Percentiles rank a stretch among this genome's conserved stretches.
These are phyloP conservation scores for Beta corolliflora DNA, from an alignment of 179 eudicot genomes.

Conservation along the genomic window DNA sequence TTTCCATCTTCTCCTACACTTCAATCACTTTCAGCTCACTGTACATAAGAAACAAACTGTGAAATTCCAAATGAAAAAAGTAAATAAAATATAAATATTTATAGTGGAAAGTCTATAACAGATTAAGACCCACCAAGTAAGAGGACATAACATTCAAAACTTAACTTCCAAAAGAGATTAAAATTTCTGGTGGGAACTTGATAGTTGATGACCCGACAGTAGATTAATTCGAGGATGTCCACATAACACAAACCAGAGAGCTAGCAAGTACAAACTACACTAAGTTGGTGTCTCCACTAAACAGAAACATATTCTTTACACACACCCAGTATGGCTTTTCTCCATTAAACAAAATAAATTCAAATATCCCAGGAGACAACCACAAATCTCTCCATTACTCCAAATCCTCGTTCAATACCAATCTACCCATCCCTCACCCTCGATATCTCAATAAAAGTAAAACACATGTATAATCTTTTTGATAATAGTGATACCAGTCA, in stretches of 20 bases:
- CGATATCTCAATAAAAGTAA: too few species aligned
- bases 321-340: background rate
- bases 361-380: background rate
- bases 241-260: background rate
- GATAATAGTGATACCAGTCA: too few species aligned
- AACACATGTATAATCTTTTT: too few species aligned
- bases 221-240: background rate
- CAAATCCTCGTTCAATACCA: background rate
- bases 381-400: background rate
- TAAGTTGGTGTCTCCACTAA: background rate
- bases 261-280: background rate
- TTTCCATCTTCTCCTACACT: slow-evolving; percentile 57
- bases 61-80: background rate
- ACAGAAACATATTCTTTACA: background rate
- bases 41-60: background rate
- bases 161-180: background rate
- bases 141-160: background rate
- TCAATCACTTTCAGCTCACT: slow-evolving; percentile 13
- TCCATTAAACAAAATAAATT: background rate
- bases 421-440: background rate
- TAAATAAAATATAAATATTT: background rate
- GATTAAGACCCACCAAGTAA: background rate
- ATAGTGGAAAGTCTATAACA: background rate
- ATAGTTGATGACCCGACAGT: background rate
- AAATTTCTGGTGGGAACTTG: background rate